phyloP scores from a whole-genome alignment of 1,284 basidiomycete genomes.

The Cutaneotrichosporon sp. region DNA sequence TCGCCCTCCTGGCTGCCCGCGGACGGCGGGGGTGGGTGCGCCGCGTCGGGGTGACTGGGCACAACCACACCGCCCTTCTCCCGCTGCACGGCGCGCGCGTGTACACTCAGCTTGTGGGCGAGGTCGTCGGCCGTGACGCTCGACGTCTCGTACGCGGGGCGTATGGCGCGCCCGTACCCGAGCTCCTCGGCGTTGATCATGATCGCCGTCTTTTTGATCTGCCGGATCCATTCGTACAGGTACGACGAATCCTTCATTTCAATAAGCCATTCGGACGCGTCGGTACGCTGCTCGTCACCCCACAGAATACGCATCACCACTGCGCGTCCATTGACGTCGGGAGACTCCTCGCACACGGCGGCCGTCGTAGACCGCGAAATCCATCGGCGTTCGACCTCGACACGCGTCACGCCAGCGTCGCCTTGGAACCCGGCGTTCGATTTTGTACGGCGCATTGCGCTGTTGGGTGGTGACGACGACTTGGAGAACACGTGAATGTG shows the following conservation, averaged over 20 bases:
- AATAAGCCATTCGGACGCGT: slow-evolving; percentile 29
- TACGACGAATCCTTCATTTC: slow-evolving; percentile 32
- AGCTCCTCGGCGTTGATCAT: slow-evolving; percentile 33
- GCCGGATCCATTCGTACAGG: slow-evolving; percentile 32
- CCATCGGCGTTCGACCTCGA: slow-evolving; percentile 16
- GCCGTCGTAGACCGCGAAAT: slow-evolving; percentile 12
- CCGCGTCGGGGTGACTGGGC: neutral
- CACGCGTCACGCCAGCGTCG: slow-evolving; percentile 1
- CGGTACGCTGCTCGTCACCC: slow-evolving; percentile 15
- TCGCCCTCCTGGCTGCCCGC: slow-evolving; percentile 2
- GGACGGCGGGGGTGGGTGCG: neutral
- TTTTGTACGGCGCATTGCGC: slow-evolving; percentile 5
- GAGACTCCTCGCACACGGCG: slow-evolving; percentile 4
- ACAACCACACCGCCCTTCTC: neutral
- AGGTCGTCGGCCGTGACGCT: slow-evolving; percentile 25
- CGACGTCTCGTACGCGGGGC: slow-evolving; percentile 19
- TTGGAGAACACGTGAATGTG: slow-evolving; percentile 17
- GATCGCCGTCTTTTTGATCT: slow-evolving; percentile 32
- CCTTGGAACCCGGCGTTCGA: neutral
- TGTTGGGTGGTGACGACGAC: neutral
- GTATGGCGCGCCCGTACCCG: slow-evolving; percentile 26
- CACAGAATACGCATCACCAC: slow-evolving; percentile 17
- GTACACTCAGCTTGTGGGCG: slow-evolving; percentile 21
- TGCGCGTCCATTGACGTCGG: slow-evolving; percentile 7
- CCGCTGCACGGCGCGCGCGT: slow-evolving; percentile 6